A percentile compares a stretch with the other conserved stretches of the same genome.
These are phyloP conservation scores for Xylariaceae sp. DNA, from an alignment of 2,329 filamentous ascomycete genomes.

Conservation along the genomic window DNA sequence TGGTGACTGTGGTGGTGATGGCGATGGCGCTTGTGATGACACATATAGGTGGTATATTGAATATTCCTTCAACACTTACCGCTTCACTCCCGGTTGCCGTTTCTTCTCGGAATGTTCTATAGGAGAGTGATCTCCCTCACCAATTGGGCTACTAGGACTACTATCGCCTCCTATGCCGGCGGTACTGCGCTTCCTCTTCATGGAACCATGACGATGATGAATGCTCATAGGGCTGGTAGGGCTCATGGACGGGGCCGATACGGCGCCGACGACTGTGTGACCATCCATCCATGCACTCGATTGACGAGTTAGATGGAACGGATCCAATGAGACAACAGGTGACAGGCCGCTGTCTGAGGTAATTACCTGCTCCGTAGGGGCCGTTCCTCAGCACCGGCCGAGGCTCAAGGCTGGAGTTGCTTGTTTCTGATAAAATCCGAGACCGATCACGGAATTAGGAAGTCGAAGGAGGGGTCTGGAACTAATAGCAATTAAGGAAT, in stretches of 20 bases:
- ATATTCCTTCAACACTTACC: slow-evolving; percentile 37
- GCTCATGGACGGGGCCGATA: slow-evolving; percentile 53
- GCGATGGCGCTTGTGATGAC: neutral
- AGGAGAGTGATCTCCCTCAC: slow-evolving; percentile 60
- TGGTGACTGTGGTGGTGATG: slow-evolving; percentile 1
- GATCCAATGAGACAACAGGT: slow-evolving; percentile 24
- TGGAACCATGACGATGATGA: slow-evolving; percentile 50
- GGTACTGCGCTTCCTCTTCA: slow-evolving; percentile 64
- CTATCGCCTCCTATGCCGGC: slow-evolving; percentile 56
- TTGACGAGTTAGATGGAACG: slow-evolving; percentile 28
- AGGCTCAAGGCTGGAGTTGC: slow-evolving; percentile 22
- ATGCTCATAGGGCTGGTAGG: slow-evolving; percentile 59
- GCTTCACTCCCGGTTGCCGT: slow-evolving; percentile 70
- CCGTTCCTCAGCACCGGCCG: slow-evolving; percentile 24
- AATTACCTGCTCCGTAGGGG: slow-evolving; percentile 18
- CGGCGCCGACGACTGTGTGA: slow-evolving; percentile 47
- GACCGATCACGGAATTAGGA: slow-evolving; percentile 37
- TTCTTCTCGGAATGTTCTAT: slow-evolving; percentile 62
- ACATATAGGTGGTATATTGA: neutral
- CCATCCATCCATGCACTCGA: slow-evolving; percentile 54
- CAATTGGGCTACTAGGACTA: slow-evolving; percentile 60
- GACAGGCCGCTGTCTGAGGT: slow-evolving; percentile 19
- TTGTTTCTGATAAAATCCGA: slow-evolving; percentile 22
- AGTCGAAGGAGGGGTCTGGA: slow-evolving; percentile 33
- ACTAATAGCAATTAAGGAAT: slow-evolving; percentile 32